Evolutionary conservation across 768 basidiomycete species (phyloP), one percentile per base, ranked within the genome.

Genomic region (Agrocybe pediades): DNA sequence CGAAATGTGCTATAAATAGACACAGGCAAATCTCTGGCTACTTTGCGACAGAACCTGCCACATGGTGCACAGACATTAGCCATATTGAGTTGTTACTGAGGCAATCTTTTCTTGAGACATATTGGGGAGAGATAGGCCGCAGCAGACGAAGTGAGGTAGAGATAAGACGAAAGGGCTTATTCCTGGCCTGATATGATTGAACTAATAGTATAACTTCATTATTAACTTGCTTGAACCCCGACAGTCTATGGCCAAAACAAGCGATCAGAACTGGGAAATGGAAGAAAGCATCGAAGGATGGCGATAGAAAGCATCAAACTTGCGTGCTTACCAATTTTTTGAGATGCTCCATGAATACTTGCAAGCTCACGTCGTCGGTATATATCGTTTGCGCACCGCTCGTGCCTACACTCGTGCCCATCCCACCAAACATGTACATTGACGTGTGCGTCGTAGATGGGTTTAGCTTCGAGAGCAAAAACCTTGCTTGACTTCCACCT

Each of bases 371-470:
- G 70, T 99, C 96, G 67, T 98, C 97, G 51, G 97, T 99, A 70
- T 98, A 97, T 70, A 99, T 98, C 15, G 94, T 92, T 70, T 94
- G 90, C 4, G 3, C 33, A 13, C 11, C n/a, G 6, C 95, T 95
- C 2, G 82, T 74, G 8, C 79, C 79, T 9, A 83, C 82, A 17
- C 81, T 81, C 13, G 84, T 79, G 29, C 29, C 29, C 8, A 82
- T 78, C 3, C 85, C 80, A n/a, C 93, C 92, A 69, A 95, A 95
- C 85, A 95, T 92, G 54, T 84, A 84, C 57, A 83, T 83, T 20
- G 91, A 90, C 89, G 97, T 93, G 69, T 99, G 96, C 36, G 96
- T 98, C 54, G 96, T 98, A 52, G 93, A 96, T 2, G 97, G 97
- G 70, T 98, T 99, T 39, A 99, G 77, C 70, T 98, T 98, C 44